These are phyloP conservation scores for Cucurbitaria berberidis DNA, from an alignment of 2,329 filamentous ascomycete species.

Conservation along the genomic window DNA sequence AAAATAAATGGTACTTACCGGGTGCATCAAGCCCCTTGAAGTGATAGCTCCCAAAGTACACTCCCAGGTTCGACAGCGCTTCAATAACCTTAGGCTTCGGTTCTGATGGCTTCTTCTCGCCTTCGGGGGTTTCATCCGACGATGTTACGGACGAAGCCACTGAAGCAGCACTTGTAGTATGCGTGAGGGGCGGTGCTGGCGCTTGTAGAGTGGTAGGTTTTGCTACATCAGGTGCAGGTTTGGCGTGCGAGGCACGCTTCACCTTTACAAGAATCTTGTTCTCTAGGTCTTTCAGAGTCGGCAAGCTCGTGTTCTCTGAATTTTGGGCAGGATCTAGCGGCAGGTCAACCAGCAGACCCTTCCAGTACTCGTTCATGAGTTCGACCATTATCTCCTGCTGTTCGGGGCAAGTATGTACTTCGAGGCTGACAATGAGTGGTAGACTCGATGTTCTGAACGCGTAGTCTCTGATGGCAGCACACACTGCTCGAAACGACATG, in stretches of 20 bases:
- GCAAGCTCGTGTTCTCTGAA: slow-evolving; percentile 66
- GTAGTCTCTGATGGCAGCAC: slow-evolving; percentile 75
- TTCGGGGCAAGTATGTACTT: slow-evolving; percentile 81
- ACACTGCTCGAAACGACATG: slow-evolving; percentile 88
- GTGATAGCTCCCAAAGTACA: slow-evolving; percentile 87
- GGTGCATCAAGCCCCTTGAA: slow-evolving; percentile 75
- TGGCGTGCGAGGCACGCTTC: slow-evolving; percentile 52
- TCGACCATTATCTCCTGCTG: slow-evolving; percentile 93
- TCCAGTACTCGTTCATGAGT: slow-evolving; percentile 92
- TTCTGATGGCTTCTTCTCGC: slow-evolving; percentile 59
- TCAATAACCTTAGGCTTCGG: slow-evolving; percentile 67
- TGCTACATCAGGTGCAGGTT: slow-evolving; percentile 33
- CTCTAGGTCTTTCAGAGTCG: slow-evolving; percentile 68
- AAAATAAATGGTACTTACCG: background rate
- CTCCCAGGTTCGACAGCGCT: slow-evolving; percentile 73
- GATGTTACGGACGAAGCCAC: slow-evolving; percentile 24
- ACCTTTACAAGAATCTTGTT: slow-evolving; percentile 73
- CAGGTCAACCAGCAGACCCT: slow-evolving; percentile 72
- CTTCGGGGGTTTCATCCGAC: slow-evolving; percentile 46
- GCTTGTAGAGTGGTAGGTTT: slow-evolving; percentile 40
- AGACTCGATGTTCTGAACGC: slow-evolving; percentile 77
- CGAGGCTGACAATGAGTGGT: slow-evolving; percentile 88
- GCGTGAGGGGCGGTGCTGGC: slow-evolving; percentile 29
- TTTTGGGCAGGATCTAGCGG: slow-evolving; percentile 44
- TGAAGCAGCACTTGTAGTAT: slow-evolving; percentile 31